phyloP scores from a whole-genome alignment of 164 flowering plant species.

The Annona squamosa region DNA sequence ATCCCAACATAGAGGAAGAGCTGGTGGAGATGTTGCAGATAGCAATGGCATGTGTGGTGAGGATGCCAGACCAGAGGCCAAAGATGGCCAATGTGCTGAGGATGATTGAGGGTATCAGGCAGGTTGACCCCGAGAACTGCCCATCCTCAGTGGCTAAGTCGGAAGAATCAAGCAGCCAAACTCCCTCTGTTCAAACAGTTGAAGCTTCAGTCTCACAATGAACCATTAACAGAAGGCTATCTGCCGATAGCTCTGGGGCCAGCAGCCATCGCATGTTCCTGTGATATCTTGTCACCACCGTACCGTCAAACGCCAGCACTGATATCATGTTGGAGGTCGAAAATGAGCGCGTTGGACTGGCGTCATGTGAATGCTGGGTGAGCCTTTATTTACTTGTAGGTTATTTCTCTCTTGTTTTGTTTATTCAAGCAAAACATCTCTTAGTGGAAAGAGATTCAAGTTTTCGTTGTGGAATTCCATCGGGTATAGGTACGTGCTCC shows the following conservation, averaged over 20 bases:
- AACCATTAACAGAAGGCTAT: background rate
- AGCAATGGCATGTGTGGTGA: slow-evolving; percentile 61
- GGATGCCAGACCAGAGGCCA: slow-evolving; percentile 70
- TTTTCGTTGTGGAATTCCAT: no score
- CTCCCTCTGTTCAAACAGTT: background rate
- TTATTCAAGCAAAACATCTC: no score
- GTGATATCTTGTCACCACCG: background rate
- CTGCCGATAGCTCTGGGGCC: background rate
- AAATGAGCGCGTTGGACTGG: no score
- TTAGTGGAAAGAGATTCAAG: no score
- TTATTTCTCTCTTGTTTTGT: no score
- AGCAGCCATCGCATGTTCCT: background rate
- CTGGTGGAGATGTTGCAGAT: slow-evolving; percentile 84
- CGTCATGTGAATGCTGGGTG: no score
- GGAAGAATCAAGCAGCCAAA: slow-evolving; percentile 6
- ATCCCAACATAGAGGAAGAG: slow-evolving; percentile 76
- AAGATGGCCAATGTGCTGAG: slow-evolving; percentile 55
- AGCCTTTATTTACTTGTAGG: no score
- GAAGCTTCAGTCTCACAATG: background rate
- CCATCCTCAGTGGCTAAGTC: slow-evolving; percentile 22
- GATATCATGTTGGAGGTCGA: background rate
- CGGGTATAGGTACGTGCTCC: no score
- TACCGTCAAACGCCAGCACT: background rate
- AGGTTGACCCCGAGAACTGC: slow-evolving; percentile 25
- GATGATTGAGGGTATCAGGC: slow-evolving; percentile 61